These are phyloP conservation scores for Plantago major DNA, from an alignment of 257 asterid genomes.

Conservation along the genomic window DNA sequence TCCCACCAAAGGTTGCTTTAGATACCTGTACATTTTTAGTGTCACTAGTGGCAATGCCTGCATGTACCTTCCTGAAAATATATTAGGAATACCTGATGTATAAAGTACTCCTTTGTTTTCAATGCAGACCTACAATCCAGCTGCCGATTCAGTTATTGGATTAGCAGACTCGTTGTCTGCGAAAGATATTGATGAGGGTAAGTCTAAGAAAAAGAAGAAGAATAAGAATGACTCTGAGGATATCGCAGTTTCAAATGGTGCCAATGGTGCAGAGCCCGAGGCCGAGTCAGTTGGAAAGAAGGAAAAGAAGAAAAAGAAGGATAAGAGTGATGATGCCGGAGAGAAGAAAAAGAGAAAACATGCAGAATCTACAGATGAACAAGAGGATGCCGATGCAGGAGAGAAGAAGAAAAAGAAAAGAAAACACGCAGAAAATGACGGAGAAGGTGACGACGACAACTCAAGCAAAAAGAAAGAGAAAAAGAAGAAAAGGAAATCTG, in stretches of 20 bases:
- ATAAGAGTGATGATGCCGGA: too few relatives aligned
- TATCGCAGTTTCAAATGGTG: constrained; percentile 3
- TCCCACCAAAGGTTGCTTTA: too few relatives aligned
- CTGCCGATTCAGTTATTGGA: constrained; percentile 44
- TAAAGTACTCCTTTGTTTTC: not conserved
- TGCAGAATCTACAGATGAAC: constrained; percentile 20
- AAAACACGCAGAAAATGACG: constrained; percentile 39
- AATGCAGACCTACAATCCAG: constrained; percentile 42
- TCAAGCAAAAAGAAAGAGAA: constrained; percentile 25
- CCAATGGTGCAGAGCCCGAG: constrained; percentile 24
- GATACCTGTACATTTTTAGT: too few relatives aligned
- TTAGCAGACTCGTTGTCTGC: constrained; percentile 24
- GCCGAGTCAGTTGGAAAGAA: constrained; percentile 28
- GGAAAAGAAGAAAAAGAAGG: constrained; percentile 48
- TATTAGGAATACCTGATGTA: too few relatives aligned
- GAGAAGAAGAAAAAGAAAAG: constrained; percentile 47
- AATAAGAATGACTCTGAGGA: constrained; percentile 30
- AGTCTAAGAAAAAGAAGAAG: constrained; percentile 46
- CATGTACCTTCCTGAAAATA: too few relatives aligned
- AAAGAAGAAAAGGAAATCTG: constrained; percentile 38
- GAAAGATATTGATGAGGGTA: constrained; percentile 12
- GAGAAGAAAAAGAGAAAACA: constrained; percentile 12
- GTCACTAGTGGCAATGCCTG: too few relatives aligned
- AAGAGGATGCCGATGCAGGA: constrained; percentile 19
- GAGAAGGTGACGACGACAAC: constrained; percentile 14